Evolutionary conservation across 2,329 filamentous ascomycete genomes (phyloP).

Genomic region (Ustilaginoidea virens): DNA sequence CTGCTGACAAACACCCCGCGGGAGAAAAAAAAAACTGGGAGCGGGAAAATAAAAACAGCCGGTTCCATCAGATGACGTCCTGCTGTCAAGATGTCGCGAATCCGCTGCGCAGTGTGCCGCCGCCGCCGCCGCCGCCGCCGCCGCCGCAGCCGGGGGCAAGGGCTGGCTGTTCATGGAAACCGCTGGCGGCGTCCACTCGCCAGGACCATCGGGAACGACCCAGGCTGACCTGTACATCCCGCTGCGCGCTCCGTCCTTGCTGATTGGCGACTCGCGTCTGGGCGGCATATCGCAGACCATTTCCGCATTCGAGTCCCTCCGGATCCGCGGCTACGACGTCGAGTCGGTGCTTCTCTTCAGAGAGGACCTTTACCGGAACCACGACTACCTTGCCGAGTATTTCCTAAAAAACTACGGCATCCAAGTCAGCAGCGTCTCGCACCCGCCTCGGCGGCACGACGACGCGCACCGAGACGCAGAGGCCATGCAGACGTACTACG

Average conservation of each 20-base stretch:
- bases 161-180: constrained; percentile 65
- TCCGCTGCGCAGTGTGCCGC: constrained; percentile 27
- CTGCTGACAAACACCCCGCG: too few relatives aligned
- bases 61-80: constrained; percentile 31
- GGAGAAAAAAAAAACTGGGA: background rate
- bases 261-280: constrained; percentile 60
- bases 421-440: constrained; percentile 37
- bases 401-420: constrained; percentile 46
- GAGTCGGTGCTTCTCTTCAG: constrained; percentile 54
- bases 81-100: constrained; percentile 25
- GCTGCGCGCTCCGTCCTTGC: constrained; percentile 54
- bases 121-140: too few relatives aligned
- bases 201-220: constrained; percentile 56
- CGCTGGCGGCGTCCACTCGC: constrained; percentile 69
- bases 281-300: constrained; percentile 73
- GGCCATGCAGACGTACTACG: constrained; percentile 51
- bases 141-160: too few relatives aligned
- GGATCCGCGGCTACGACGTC: constrained; percentile 65
- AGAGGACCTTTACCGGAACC: constrained; percentile 50
- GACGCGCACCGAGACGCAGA: constrained; percentile 31
- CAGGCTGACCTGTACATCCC: constrained; percentile 68
- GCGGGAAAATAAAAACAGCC: constrained; percentile 17
- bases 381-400: constrained; percentile 50
- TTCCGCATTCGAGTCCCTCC: constrained; percentile 63
- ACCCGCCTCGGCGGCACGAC: constrained; percentile 36